Percentiles rank a stretch among this genome's conserved stretches.
These are phyloP conservation scores for Cercophora newfieldiana DNA, from an alignment of 495 filamentous ascomycete genomes.

Conservation along the genomic window DNA sequence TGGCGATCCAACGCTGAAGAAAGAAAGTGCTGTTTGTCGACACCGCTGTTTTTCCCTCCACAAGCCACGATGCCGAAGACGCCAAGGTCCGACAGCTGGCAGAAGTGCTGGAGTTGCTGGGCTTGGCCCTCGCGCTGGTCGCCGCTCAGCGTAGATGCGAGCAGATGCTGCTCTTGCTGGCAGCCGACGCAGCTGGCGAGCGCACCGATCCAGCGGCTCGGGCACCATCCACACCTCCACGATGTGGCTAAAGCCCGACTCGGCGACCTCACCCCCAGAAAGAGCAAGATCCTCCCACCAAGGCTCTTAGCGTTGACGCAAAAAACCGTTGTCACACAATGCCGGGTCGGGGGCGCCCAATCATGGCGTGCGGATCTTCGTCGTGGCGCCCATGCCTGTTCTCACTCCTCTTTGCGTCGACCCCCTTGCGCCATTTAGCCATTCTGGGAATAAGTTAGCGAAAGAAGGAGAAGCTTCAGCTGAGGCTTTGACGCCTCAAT, in stretches of 20 bases:
- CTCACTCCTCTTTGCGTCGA: conserved; percentile 5
- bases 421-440: conserved; percentile 23
- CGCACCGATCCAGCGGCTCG: conserved; percentile 28
- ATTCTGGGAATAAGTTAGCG: conserved; percentile 36
- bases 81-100: conserved; percentile 14
- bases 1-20: neutral
- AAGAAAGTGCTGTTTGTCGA: neutral
- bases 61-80: neutral
- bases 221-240: conserved; percentile 32
- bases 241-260: conserved; percentile 42
- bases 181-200: conserved; percentile 13
- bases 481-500: conserved; percentile 32
- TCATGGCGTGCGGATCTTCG: conserved; percentile 1
- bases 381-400: conserved; percentile 27
- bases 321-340: conserved; percentile 45
- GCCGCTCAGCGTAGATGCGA: neutral
- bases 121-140: neutral
- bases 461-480: conserved; percentile 30
- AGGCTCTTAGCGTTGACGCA: conserved; percentile 36
- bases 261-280: conserved; percentile 37
- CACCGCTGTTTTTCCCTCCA: neutral
- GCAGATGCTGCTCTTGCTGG: neutral
- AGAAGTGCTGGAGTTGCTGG: neutral
- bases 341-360: conserved; percentile 27
- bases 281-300: conserved; percentile 30